These are phyloP conservation scores for Vitis labrusca DNA, from an alignment of 164 flowering plant genomes.

Conservation along the genomic window DNA sequence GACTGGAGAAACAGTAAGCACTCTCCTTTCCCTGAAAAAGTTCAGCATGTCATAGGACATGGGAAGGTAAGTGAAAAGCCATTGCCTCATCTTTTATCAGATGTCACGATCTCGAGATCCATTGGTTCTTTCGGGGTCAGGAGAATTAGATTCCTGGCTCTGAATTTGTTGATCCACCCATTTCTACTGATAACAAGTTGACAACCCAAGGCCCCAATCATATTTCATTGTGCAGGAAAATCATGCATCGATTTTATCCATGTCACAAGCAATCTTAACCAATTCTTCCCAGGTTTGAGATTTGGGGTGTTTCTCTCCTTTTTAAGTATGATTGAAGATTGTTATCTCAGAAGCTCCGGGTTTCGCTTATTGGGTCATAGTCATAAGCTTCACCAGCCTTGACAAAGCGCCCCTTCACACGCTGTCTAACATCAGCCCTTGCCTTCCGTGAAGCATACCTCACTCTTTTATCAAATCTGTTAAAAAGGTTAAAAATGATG, in stretches of 20 bases:
- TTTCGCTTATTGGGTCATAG: constrained; percentile 46
- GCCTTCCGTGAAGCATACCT: constrained; percentile 64
- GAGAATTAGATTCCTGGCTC: constrained; percentile 7
- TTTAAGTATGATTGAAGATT: constrained; percentile 26
- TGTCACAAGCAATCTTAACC: constrained; percentile 12
- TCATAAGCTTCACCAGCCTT: constrained; percentile 56
- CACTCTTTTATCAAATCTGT: constrained; percentile 42
- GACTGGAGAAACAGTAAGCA: constrained; percentile 2
- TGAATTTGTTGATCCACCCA: constrained; percentile 9
- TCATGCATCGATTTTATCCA: constrained; percentile 8
- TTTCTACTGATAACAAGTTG: background rate
- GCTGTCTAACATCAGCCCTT: constrained; percentile 52
- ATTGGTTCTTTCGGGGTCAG: background rate
- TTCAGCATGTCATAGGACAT: background rate
- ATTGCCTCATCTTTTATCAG: background rate
- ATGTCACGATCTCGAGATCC: background rate
- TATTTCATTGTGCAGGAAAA: constrained; percentile 23
- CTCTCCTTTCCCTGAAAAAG: constrained; percentile 1
- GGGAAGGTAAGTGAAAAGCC: background rate
- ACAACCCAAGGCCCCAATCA: constrained; percentile 16
- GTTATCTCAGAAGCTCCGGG: constrained; percentile 49
- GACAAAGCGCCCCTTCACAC: constrained; percentile 56
- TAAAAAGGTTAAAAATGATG: background rate
- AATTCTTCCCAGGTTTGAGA: constrained; percentile 5
- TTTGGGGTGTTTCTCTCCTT: constrained; percentile 18